Base-by-base conservation (phyloP, 768 basidiomycete species). In the Daedaleopsis sinensis region DNA sequence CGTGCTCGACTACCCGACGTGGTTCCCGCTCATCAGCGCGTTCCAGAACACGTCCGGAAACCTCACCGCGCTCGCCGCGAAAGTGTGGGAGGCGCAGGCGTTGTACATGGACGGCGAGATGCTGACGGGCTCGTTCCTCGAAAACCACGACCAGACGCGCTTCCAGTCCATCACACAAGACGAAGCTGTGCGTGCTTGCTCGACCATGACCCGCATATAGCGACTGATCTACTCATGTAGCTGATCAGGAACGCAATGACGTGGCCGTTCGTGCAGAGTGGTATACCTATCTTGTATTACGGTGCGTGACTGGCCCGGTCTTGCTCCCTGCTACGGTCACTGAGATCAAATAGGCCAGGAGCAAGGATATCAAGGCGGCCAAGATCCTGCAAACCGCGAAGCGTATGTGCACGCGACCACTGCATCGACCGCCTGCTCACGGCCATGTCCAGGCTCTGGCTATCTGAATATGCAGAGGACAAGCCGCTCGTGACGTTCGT, bases 111-210 rank as follows among this genome's bases (percentile, higher is more conserved):
- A 74, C 35, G 78, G 81, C 24, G 55, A 73, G 37, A 77, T 78
- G 64, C 72, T 74, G 67, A 75, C 76, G 0, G 83, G 78, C 13
- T 75, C 79, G 5, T 84, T 84, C 73, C 71, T 84, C 47, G 83
- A 84, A 69, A 84, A 84, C 67, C 83, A 84, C 52, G 83, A 84
- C 64, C 77, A 83, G 55, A 78, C 83, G 10, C 78, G 83, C n/a
- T 82, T 84, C 62, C 72, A 71, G 36, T 79, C 78, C 7, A 47
- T 76, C 42, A 79, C 79, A 13, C 70, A 71, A 32, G 83, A 84
- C 64, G 66, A 72, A 4, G 74, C 76, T 59, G 79, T 80, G 67
- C 27, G 78, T 71, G 19, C 19, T 19, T 43, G 27, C 43, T 9
- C 3, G 38, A n/a, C 52, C 23, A 15, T 10, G 13, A 8, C 5